A percentile compares a stretch with the other conserved stretches of the same genome.
phyloP scores from a whole-genome alignment of 2,329 filamentous ascomycete species.

The Cercospora beticola region DNA sequence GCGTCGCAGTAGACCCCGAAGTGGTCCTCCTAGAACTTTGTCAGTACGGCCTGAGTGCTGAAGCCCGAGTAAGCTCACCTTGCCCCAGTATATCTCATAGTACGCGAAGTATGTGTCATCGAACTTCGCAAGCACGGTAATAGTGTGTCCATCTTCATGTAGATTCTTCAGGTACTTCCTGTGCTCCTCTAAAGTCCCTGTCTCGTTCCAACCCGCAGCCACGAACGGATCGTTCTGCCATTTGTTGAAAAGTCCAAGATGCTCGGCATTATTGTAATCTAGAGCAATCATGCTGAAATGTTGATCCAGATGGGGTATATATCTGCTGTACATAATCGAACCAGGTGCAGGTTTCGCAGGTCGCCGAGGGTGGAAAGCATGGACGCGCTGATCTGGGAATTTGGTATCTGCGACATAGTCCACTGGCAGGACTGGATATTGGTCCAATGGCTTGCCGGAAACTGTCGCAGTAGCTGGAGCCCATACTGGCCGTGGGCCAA shows the following conservation, averaged over 20 bases:
- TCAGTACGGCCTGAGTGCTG: background rate
- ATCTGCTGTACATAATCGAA: constrained; percentile 72
- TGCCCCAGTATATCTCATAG: constrained; percentile 79
- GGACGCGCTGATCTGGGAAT: constrained; percentile 50
- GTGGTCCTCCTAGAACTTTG: constrained; percentile 48
- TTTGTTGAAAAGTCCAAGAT: constrained; percentile 69
- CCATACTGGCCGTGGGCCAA: constrained; percentile 44
- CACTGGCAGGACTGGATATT: constrained; percentile 46
- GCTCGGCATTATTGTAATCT: constrained; percentile 62
- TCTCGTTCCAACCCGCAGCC: constrained; percentile 76
- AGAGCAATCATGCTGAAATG: constrained; percentile 76
- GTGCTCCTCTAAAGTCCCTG: constrained; percentile 72
- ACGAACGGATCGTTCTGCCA: constrained; percentile 86
- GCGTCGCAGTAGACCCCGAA: constrained; percentile 60
- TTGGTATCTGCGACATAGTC: constrained; percentile 50
- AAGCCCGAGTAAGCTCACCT: constrained; percentile 40
- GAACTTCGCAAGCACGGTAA: constrained; percentile 69
- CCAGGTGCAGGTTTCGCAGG: constrained; percentile 70
- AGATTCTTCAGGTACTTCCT: constrained; percentile 67
- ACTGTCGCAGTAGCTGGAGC: constrained; percentile 26
- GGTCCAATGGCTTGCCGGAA: constrained; percentile 28
- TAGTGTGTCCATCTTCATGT: constrained; percentile 69
- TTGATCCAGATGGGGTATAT: constrained; percentile 72
- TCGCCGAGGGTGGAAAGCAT: constrained; percentile 69
- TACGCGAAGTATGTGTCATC: constrained; percentile 72